A percentile compares a stretch with the other conserved stretches of the same genome.
Evolutionary conservation across 768 basidiomycete genomes (phyloP).

Genomic region (Podaxis sp.): DNA sequence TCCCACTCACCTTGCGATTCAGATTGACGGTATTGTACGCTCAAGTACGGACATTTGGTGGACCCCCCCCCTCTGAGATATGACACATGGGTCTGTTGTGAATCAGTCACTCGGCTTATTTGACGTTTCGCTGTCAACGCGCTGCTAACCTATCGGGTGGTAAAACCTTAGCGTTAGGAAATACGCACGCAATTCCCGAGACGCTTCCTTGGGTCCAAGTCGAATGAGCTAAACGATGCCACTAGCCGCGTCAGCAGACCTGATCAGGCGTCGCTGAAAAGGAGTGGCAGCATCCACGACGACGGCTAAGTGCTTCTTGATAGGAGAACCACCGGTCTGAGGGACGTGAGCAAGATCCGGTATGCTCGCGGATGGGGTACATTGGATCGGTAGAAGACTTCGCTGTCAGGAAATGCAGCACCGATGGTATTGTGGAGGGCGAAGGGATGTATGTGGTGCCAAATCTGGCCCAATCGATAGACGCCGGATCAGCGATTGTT

Average conservation of each 20-base stretch:
- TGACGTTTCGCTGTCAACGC: no score
- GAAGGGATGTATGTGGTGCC: not conserved
- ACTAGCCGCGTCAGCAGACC: not conserved
- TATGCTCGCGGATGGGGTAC: not conserved
- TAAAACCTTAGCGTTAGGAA: no score
- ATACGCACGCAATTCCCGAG: no score
- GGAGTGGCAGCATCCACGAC: not conserved
- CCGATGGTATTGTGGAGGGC: not conserved
- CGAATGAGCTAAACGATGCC: not conserved
- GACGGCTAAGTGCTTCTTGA: no score
- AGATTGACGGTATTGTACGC: no score
- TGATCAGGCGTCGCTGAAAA: not conserved
- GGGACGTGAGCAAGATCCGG: not conserved
- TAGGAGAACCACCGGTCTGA: no score
- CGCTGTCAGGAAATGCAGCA: not conserved
- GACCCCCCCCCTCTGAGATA: no score
- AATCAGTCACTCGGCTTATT: no score
- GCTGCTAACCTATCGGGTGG: no score
- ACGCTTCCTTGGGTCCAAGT: not conserved
- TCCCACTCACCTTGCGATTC: no score
- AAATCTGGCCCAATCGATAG: slow-evolving; percentile 2
- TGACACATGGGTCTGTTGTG: no score
- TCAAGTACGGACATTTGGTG: no score
- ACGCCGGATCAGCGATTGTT: not conserved
- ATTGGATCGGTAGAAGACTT: not conserved